Percentiles rank a stretch among this genome's conserved stretches.
phyloP scores from a whole-genome alignment of 176 grass and related monocot genomes.

The Zea luxurians region DNA sequence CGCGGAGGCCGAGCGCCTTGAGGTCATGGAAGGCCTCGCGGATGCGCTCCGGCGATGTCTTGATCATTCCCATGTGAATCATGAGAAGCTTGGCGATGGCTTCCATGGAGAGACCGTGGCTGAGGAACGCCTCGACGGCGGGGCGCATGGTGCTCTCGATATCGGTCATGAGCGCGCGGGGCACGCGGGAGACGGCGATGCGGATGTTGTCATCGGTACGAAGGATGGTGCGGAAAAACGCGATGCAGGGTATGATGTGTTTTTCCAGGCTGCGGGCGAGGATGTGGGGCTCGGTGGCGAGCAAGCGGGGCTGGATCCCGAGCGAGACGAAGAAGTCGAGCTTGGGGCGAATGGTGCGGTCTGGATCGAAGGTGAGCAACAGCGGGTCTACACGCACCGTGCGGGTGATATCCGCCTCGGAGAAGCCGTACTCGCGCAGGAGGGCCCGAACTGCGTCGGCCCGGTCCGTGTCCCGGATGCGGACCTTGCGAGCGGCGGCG shows the following conservation, averaged over 20 bases:
- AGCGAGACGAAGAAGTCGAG: slow-evolving; percentile 45
- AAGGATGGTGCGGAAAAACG: slow-evolving; percentile 39
- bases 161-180: background rate
- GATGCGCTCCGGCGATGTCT: slow-evolving; percentile 18
- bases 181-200: background rate
- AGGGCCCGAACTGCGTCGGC: slow-evolving; percentile 33
- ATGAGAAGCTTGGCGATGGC: slow-evolving; percentile 33
- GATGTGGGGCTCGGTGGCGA: background rate
- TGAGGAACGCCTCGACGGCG: slow-evolving; percentile 31
- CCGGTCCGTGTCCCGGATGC: slow-evolving; percentile 32
- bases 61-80: slow-evolving; percentile 12
- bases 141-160: slow-evolving; percentile 27
- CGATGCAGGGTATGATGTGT: slow-evolving; percentile 35
- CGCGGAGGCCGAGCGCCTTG: background rate
- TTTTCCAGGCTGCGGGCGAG: slow-evolving; percentile 31
- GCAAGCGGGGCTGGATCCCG: slow-evolving; percentile 15
- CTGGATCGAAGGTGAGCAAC: slow-evolving; percentile 25
- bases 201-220: slow-evolving; percentile 12
- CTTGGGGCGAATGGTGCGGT: slow-evolving; percentile 44
- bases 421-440: slow-evolving; percentile 45
- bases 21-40: slow-evolving; percentile 40
- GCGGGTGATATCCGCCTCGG: slow-evolving; percentile 28
- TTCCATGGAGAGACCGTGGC: slow-evolving; percentile 4
- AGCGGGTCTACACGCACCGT: background rate
- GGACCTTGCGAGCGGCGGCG: background rate